A percentile compares a stretch with the other conserved stretches of the same genome.
Conservation (phyloP, 108 stramenopile species). For the Pseudonitzschia delicatissima region DNA sequence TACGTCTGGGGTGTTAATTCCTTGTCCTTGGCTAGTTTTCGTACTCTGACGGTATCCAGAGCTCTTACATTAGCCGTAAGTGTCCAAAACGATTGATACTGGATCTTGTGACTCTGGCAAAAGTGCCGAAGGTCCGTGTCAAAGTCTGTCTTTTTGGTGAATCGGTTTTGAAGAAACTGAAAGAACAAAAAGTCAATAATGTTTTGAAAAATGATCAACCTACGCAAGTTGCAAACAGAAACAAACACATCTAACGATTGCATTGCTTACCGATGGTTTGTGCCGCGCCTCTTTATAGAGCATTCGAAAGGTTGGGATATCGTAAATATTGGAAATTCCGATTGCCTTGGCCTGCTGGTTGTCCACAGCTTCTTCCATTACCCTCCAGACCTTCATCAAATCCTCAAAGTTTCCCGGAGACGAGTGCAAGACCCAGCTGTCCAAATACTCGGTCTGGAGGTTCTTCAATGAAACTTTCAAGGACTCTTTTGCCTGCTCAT, state of each 20-base stretch:
- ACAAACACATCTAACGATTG: too few species aligned
- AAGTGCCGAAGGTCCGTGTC: slow-evolving; percentile 74
- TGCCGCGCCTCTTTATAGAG: slow-evolving; percentile 58
- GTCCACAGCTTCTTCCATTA: slow-evolving; percentile 68
- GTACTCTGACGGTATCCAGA: slow-evolving; percentile 37
- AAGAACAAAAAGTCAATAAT: not conserved
- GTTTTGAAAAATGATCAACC: too few species aligned
- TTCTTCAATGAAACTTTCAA: slow-evolving; percentile 62
- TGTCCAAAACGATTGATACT: slow-evolving; percentile 83
- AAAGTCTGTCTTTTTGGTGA: slow-evolving; percentile 68
- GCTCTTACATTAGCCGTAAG: slow-evolving; percentile 50
- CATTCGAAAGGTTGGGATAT: slow-evolving; percentile 31
- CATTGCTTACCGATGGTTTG: slow-evolving; percentile 71
- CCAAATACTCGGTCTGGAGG: slow-evolving; percentile 78
- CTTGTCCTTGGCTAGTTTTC: slow-evolving; percentile 43
- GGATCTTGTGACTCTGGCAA: slow-evolving; percentile 69
- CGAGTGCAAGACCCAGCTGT: slow-evolving; percentile 61
- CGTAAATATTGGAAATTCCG: slow-evolving; percentile 78
- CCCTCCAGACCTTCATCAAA: slow-evolving; percentile 62
- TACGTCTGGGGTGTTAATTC: slow-evolving; percentile 69
- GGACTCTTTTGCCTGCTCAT: slow-evolving; percentile 64
- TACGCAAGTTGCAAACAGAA: too few species aligned
- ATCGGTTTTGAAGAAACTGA: slow-evolving; percentile 75
- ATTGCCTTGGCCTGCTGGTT: slow-evolving; percentile 58
- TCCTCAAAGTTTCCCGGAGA: slow-evolving; percentile 37